These are phyloP conservation scores for Crithidia sp. DNA, from an alignment of 208 protist species.

Conservation along the genomic window DNA sequence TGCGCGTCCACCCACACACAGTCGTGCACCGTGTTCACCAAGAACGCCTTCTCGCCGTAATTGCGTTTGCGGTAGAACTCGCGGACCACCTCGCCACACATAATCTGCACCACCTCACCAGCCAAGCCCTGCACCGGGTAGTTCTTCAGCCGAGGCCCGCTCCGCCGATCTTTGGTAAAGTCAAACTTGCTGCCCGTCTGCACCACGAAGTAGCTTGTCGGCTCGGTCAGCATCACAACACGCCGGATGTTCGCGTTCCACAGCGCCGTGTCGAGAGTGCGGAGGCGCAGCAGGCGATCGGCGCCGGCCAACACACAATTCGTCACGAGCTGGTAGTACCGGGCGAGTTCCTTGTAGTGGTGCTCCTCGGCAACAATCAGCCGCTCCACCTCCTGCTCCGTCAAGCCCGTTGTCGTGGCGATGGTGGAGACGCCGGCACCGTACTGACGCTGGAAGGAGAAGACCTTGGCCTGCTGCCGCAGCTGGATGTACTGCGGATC, in stretches of 20 bases:
- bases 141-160: constrained; percentile 88
- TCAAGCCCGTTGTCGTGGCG: constrained; percentile 85
- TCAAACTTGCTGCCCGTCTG: constrained; percentile 91
- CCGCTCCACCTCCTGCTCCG: constrained; percentile 81
- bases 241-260: constrained; percentile 71
- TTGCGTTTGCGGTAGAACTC: constrained; percentile 77
- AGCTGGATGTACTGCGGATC: constrained; percentile 89
- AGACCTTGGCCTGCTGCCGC: constrained; percentile 92
- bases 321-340: constrained; percentile 85
- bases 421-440: constrained; percentile 85
- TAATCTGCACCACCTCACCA: constrained; percentile 92
- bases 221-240: constrained; percentile 80
- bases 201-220: constrained; percentile 85
- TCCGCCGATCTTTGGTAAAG: constrained; percentile 84
- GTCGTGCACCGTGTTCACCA: constrained; percentile 93
- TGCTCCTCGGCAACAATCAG: constrained; percentile 87
- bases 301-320: constrained; percentile 78
- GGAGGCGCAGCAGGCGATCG: constrained; percentile 75
- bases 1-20: constrained; percentile 93
- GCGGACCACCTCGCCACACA: constrained; percentile 87
- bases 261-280: constrained; percentile 66
- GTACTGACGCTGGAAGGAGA: constrained; percentile 93
- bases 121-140: constrained; percentile 91
- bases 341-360: constrained; percentile 84
- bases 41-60: constrained; percentile 83